These are phyloP conservation scores for Oryza rufipogon DNA, from an alignment of 176 grass and related monocot genomes.

Conservation along the genomic window DNA sequence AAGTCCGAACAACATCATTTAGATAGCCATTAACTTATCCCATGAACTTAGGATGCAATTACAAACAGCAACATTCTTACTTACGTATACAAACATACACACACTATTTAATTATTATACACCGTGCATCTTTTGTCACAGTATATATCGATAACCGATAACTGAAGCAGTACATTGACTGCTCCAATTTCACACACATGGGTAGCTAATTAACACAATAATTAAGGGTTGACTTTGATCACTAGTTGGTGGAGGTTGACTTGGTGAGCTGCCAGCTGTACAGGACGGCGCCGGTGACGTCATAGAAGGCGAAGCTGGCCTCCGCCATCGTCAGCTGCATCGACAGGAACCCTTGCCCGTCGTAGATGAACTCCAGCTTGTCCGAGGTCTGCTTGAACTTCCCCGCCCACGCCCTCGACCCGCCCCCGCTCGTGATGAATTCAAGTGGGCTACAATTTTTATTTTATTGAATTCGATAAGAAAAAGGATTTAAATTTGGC, in stretches of 20 bases:
- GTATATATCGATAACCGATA: neutral
- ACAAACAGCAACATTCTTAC: neutral
- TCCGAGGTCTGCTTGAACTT: constrained; percentile 54
- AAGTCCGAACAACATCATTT: neutral
- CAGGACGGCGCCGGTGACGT: constrained; percentile 54
- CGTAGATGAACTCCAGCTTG: constrained; percentile 77
- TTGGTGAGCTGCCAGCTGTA: constrained; percentile 70
- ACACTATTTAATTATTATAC: neutral
- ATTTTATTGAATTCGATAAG: neutral
- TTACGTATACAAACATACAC: neutral
- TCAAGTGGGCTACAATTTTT: constrained; percentile 51
- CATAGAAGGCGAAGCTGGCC: constrained; percentile 60
- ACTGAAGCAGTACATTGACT: neutral
- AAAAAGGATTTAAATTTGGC: neutral
- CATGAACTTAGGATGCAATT: neutral
- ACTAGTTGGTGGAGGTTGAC: neutral
- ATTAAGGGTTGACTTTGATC: neutral
- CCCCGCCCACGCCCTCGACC: constrained; percentile 83
- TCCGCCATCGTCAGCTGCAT: constrained; percentile 54
- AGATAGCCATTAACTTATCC: neutral
- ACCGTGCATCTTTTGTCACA: neutral
- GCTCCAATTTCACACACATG: neutral
- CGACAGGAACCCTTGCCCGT: constrained; percentile 88
- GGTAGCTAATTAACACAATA: neutral
- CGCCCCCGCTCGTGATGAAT: constrained; percentile 77